phyloP scores from a whole-genome alignment of 345 rosid genomes.

The Carallia brachiata region DNA sequence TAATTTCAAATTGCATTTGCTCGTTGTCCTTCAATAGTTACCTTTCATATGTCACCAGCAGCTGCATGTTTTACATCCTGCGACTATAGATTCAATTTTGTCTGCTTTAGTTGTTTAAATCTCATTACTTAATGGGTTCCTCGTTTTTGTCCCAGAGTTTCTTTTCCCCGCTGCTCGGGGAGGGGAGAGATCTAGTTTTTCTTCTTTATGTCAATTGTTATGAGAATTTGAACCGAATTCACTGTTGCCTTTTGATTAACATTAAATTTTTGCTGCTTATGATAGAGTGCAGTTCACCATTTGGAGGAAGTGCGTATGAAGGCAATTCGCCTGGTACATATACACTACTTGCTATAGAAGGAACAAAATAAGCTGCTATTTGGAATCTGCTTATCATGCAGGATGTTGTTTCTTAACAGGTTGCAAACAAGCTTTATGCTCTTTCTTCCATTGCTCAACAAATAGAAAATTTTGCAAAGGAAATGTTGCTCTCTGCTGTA shows the following conservation, averaged over 20 bases:
- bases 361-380: slow-evolving; percentile 6
- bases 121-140: too few relatives aligned
- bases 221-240: neutral
- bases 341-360: slow-evolving; percentile 18
- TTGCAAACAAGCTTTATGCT: slow-evolving; percentile 93
- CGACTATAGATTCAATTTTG: too few relatives aligned
- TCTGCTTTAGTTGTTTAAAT: too few relatives aligned
- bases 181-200: neutral
- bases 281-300: slow-evolving; percentile 88
- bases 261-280: slow-evolving; percentile 22
- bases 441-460: slow-evolving; percentile 63
- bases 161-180: too few relatives aligned
- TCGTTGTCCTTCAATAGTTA: too few relatives aligned
- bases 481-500: slow-evolving; percentile 55
- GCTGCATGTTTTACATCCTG: neutral
- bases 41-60: too few relatives aligned
- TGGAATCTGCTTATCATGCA: slow-evolving; percentile 20
- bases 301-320: slow-evolving; percentile 97
- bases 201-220: neutral
- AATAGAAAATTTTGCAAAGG: slow-evolving; percentile 85
- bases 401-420: slow-evolving; percentile 48
- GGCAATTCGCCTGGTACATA: slow-evolving; percentile 88
- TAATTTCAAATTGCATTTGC: neutral
- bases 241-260: slow-evolving; percentile 12
- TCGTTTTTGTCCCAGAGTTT: too few relatives aligned